phyloP scores from a whole-genome alignment of 352 stramenopile species.

The Globisporangium cylindrosporum region DNA sequence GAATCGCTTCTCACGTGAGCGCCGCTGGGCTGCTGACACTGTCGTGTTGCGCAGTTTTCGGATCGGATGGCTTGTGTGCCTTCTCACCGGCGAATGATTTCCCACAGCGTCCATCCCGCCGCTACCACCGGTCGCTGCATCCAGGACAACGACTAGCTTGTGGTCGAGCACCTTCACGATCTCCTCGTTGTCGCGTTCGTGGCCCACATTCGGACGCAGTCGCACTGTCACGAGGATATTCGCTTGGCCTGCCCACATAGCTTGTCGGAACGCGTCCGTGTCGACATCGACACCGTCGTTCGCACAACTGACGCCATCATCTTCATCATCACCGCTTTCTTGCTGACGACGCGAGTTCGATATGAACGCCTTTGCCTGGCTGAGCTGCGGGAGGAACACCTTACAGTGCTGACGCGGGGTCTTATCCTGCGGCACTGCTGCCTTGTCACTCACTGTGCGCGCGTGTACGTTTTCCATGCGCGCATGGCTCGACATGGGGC shows the following conservation, averaged over 20 bases:
- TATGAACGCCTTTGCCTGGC: conserved; percentile 18
- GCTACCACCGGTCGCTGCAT: conserved; percentile 25
- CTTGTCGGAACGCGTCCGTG: conserved; percentile 64
- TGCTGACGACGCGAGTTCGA: conserved; percentile 1
- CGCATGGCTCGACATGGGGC: conserved; percentile 28
- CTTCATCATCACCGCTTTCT: neutral
- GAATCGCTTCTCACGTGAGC: conserved; percentile 79
- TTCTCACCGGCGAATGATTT: conserved; percentile 12
- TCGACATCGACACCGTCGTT: conserved; percentile 28
- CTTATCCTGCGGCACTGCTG: neutral
- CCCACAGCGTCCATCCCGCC: neutral
- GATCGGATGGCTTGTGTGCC: conserved; percentile 26
- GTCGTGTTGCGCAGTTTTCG: conserved; percentile 37
- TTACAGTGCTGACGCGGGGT: conserved; percentile 12
- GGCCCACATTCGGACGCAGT: conserved; percentile 71
- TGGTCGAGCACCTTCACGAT: conserved; percentile 85
- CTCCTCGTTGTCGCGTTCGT: conserved; percentile 65
- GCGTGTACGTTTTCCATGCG: conserved; percentile 20
- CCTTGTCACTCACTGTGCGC: neutral
- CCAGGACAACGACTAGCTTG: conserved; percentile 84
- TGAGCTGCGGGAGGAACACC: conserved; percentile 24
- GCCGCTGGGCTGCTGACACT: conserved; percentile 16
- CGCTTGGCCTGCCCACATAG: conserved; percentile 84
- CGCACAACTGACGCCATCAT: neutral
- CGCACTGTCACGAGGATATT: conserved; percentile 90